Evolutionary conservation across 306 rosid species (phyloP).

Genomic region (Oemleria cerasiformis): DNA sequence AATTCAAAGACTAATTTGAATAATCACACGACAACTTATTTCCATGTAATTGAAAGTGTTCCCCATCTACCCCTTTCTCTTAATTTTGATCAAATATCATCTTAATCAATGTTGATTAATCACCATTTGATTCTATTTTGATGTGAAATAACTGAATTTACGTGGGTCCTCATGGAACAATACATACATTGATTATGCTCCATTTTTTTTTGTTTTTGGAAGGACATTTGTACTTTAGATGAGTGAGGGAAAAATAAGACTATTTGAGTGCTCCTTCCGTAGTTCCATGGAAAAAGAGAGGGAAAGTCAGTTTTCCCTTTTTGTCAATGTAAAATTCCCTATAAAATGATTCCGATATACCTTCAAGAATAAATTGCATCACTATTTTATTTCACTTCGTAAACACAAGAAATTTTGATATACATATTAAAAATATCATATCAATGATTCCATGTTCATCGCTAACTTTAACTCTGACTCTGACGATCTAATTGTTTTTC

Average conservation of each 20-base stretch:
- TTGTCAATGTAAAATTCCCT: neutral
- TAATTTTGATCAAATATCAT: neutral
- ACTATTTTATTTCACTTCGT: too few species aligned
- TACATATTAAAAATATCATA: too few species aligned
- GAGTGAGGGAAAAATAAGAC: neutral
- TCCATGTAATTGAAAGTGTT: neutral
- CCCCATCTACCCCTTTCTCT: neutral
- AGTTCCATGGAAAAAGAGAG: neutral
- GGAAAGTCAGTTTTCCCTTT: neutral
- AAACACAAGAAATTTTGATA: too few species aligned
- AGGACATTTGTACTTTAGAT: neutral
- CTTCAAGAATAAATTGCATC: too few species aligned
- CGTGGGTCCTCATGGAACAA: neutral
- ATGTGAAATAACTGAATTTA: slow-evolving; percentile 12
- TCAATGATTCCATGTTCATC: too few species aligned
- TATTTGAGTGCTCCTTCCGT: neutral
- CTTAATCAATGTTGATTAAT: neutral
- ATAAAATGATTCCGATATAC: neutral
- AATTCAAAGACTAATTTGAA: neutral
- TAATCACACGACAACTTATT: neutral
- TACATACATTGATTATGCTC: neutral
- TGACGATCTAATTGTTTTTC: too few species aligned
- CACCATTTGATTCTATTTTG: slow-evolving; percentile 1
- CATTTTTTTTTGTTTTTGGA: neutral
- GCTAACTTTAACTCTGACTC: too few species aligned